Percentiles rank a stretch among this genome's conserved stretches.
phyloP scores from a whole-genome alignment of 192 early-diverging fungal genomes.

The Mortierella claussenii region DNA sequence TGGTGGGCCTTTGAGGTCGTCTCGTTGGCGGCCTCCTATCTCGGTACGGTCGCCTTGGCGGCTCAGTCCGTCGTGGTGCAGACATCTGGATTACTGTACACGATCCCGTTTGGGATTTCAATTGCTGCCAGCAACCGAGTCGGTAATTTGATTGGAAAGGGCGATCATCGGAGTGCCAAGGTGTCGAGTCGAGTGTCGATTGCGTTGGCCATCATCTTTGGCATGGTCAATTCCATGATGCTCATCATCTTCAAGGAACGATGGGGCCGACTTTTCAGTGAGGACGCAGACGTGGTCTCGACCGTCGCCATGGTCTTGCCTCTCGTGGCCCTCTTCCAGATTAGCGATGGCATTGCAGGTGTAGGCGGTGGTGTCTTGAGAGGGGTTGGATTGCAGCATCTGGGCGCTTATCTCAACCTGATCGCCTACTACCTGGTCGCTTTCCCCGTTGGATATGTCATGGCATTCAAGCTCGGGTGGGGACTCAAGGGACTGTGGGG shows the following conservation, averaged over 20 bases:
- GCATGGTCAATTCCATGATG: slow-evolving; percentile 60
- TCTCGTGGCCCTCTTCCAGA: slow-evolving; percentile 80
- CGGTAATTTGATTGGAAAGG: slow-evolving; percentile 78
- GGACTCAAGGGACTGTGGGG: slow-evolving; percentile 76
- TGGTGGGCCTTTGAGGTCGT: slow-evolving; percentile 82
- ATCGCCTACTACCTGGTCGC: slow-evolving; percentile 75
- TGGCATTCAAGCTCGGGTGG: slow-evolving; percentile 66
- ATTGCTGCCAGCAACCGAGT: slow-evolving; percentile 88
- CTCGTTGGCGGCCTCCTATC: slow-evolving; percentile 77
- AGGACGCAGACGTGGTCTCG: slow-evolving; percentile 73
- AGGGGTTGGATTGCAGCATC: slow-evolving; percentile 79
- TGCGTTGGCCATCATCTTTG: slow-evolving; percentile 61
- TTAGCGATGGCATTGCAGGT: slow-evolving; percentile 70
- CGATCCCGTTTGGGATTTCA: slow-evolving; percentile 82
- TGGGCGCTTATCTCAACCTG: slow-evolving; percentile 69
- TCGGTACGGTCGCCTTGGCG: slow-evolving; percentile 81
- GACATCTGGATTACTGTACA: slow-evolving; percentile 74
- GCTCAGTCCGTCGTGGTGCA: slow-evolving; percentile 87
- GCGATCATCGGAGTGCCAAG: slow-evolving; percentile 57
- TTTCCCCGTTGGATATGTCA: slow-evolving; percentile 67
- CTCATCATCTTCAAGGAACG: slow-evolving; percentile 60
- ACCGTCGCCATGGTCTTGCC: slow-evolving; percentile 83
- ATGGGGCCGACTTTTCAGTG: slow-evolving; percentile 77
- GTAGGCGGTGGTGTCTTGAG: slow-evolving; percentile 77
- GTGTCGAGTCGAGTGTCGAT: slow-evolving; percentile 62